Evolutionary conservation across 2,329 filamentous ascomycete species (phyloP), one percentile per base, ranked within the genome.

Genomic region (Stemphylium lycopersici): DNA sequence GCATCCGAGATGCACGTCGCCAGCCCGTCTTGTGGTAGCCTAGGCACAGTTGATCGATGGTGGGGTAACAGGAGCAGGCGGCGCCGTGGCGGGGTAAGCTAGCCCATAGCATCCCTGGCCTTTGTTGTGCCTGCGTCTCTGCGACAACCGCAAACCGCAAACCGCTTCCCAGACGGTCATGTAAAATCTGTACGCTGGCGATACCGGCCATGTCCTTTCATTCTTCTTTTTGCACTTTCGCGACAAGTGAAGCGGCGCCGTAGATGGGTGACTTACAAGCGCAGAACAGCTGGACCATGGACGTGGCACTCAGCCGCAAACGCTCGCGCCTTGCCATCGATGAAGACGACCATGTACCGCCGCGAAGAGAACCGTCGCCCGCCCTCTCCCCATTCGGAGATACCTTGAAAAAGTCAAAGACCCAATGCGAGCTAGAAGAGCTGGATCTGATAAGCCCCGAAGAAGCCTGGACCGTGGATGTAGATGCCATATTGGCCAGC

Each of bases 381-480:
- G 55, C 63, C 3, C 55, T 59, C 2, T 61, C 65, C 8, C 40
- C 58, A 4, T 39, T 59, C 16, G 62, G 60, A 47, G 68, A 73
- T 44, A 52, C 64, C 2, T 40, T 75, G 47, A 76, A 76, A 58
- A 63, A 67, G 32, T 70, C 71, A n/a, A 69, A 60, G 43, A 75
- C 72, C 2, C 65, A 71, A 43, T 67, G 67, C 45, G 74, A 75
- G 15, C 48, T 76, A 39, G 74, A 76, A 32, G 70, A 70, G 51
- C 56, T 76, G 41, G 65, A 65, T 18, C 61, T 75, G 1, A 61
- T 73, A 10, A 46, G 55, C 3, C 56, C 61, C 0, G 57, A 59
- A 7, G 65, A 73, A 5, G 70, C 74, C 6, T 75, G 73, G 73
- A 58, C 37, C 6, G 58, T 76, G 18, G 71, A 75, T 44, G 53